A percentile compares a stretch with the other conserved stretches of the same genome.
Conservation (phyloP, 805 yeast species). For the Candida suzukii region DNA sequence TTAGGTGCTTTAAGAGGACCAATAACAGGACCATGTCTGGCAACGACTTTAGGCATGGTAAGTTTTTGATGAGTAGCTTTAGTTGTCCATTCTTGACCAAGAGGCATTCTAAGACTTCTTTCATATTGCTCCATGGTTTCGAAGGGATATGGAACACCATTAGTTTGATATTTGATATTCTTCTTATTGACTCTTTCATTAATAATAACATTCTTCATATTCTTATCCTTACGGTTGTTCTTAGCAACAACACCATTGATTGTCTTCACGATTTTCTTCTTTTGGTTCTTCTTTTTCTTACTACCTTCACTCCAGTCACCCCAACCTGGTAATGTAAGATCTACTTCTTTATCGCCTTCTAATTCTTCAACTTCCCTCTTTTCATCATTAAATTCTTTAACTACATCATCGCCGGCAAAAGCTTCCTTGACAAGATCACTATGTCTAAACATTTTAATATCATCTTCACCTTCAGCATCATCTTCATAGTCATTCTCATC, state of each 20-base stretch:
- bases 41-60: constrained; percentile 82
- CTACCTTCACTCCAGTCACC: constrained; percentile 82
- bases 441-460: constrained; percentile 59
- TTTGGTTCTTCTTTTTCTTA: constrained; percentile 35
- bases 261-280: constrained; percentile 60
- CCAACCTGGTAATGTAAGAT: constrained; percentile 92
- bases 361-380: constrained; percentile 59
- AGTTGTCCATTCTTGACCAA: constrained; percentile 95
- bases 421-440: constrained; percentile 82
- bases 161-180: constrained; percentile 76
- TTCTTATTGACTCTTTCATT: constrained; percentile 84
- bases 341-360: constrained; percentile 85
- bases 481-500: constrained; percentile 31
- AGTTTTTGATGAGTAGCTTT: constrained; percentile 79
- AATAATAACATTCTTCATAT: constrained; percentile 74
- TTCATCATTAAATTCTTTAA: constrained; percentile 70
- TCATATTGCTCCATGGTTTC: constrained; percentile 94
- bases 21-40: constrained; percentile 82
- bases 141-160: constrained; percentile 91
- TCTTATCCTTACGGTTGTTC: constrained; percentile 72
- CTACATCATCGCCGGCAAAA: constrained; percentile 96
- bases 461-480: constrained; percentile 38
- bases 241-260: constrained; percentile 69
- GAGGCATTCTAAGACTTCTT: constrained; percentile 87
- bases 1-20: constrained; percentile 87